phyloP scores from a whole-genome alignment of 805 yeast genomes.

The Blastobotrys muscicola region DNA sequence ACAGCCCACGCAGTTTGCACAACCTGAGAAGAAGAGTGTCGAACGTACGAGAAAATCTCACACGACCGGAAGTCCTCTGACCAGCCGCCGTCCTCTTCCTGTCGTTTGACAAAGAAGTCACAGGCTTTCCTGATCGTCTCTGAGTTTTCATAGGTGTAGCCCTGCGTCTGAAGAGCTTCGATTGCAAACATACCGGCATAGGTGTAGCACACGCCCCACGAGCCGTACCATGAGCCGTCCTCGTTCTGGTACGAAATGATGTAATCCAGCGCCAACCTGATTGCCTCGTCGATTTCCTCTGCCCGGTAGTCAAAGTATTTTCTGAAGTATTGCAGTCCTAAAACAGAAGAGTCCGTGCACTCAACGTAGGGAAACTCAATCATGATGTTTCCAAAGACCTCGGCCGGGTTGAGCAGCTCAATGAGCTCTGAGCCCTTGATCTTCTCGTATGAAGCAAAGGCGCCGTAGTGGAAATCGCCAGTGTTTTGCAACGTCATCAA shows the following conservation, averaged over 20 bases:
- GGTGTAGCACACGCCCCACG: constrained; percentile 95
- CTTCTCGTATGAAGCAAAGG: constrained; percentile 84
- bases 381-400: constrained; percentile 96
- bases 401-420: constrained; percentile 88
- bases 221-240: constrained; percentile 97
- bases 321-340: constrained; percentile 76
- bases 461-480: constrained; percentile 74
- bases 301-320: constrained; percentile 55
- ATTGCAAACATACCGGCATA: constrained; percentile 98
- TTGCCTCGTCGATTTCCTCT: constrained; percentile 58
- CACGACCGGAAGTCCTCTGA: constrained; percentile 88
- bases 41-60: constrained; percentile 70
- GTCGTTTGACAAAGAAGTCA: constrained; percentile 69
- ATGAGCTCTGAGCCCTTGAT: constrained; percentile 71
- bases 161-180: constrained; percentile 76
- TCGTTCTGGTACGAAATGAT: constrained; percentile 55
- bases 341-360: constrained; percentile 90
- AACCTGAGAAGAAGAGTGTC: constrained; percentile 49
- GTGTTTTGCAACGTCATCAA: constrained; percentile 68
- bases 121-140: constrained; percentile 65
- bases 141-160: constrained; percentile 51
- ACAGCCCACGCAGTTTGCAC: constrained; percentile 94
- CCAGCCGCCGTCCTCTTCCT: constrained; percentile 92
- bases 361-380: constrained; percentile 98
- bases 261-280: constrained; percentile 63